phyloP scores from a whole-genome alignment of 140 eudicot genomes.

The Erigeron philadelphicus region DNA sequence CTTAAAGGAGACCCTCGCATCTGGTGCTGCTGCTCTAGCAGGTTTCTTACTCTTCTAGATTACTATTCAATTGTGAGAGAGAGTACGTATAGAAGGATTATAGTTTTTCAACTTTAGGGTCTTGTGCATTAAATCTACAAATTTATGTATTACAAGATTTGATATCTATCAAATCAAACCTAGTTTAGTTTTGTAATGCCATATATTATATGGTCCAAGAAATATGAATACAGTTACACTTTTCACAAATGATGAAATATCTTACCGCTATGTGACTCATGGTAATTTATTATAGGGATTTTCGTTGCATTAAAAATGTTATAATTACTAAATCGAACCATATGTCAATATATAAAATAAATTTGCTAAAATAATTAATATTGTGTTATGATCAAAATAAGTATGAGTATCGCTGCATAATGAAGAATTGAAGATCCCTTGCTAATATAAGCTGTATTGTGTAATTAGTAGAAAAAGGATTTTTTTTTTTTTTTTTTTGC shows the following conservation, averaged over 20 bases:
- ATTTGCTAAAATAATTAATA: too few relatives aligned
- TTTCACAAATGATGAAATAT: background rate
- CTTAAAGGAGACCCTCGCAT: constrained; percentile 33
- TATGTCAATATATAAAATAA: background rate
- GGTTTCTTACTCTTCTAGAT: constrained; percentile 39
- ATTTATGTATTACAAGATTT: constrained; percentile 10
- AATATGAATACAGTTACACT: constrained; percentile 12
- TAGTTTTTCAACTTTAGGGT: constrained; percentile 11
- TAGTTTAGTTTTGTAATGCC: constrained; percentile 14
- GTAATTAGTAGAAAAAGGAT: too few relatives aligned
- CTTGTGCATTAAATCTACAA: background rate
- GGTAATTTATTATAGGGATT: background rate
- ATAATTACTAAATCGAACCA: background rate
- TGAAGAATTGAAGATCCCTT: too few relatives aligned
- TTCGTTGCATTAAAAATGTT: background rate
- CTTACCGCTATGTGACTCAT: background rate
- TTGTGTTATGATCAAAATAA: too few relatives aligned
- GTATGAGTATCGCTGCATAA: too few relatives aligned
- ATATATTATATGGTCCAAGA: background rate
- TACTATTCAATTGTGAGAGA: constrained; percentile 11
- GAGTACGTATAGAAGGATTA: background rate
- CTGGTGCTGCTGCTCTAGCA: constrained; percentile 41
- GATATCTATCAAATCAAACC: constrained; percentile 3
- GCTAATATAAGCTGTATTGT: too few relatives aligned
- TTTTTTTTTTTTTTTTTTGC: too few relatives aligned